Evolutionary conservation across 2,329 filamentous ascomycete genomes (phyloP), one percentile per base, ranked within the genome.

Genomic region (Sclerotinia spermophila): DNA sequence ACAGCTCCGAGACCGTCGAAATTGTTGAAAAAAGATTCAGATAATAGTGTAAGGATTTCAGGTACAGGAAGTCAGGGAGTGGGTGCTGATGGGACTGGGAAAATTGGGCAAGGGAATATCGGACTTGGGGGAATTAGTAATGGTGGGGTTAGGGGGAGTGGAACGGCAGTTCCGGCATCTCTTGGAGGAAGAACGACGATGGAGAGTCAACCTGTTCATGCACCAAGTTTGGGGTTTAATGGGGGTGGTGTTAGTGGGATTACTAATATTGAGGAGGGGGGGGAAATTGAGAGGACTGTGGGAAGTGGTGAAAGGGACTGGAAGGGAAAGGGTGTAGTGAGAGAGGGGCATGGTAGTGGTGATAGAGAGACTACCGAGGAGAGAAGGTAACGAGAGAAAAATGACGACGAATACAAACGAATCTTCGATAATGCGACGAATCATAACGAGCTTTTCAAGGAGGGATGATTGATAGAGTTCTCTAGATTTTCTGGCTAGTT

Each of bases 191-290:
- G 76, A 53, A 74, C 59, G 11, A 76, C 76, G 15, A 55, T 69
- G 19, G 73, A 76, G 19, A 76, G 76, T 73, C 74, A 74, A 73
- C 75, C 76, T 24, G 68, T 75, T n/a, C 76, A 76, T 71, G 66
- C 71, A 19, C 69, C 70, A 1, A 77, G 76, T 69, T 64, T 71
- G 33, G 76, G 76, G 4, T 78, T 74, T 61, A 71, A 74, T 27
- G 76, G 76, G n/a, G 76, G 77, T 17, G 76, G 75, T 4, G 30
- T 75, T 42, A 71, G 72, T 65, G 74, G 73, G 5, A 77, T 78
- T 62, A 77, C 76, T 53, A 77, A 74, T 35, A 77, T 78, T 72
- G 71, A 71, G 42, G 77, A 78, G 71, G 71, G 40, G 15, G 7
- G n/a, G 11, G 44, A 55, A 27, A 53, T 11, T 53, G 48, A 53